These are phyloP conservation scores for Chlorella vulgaris DNA, from an alignment of 139 green algal species.

Conservation along the genomic window DNA sequence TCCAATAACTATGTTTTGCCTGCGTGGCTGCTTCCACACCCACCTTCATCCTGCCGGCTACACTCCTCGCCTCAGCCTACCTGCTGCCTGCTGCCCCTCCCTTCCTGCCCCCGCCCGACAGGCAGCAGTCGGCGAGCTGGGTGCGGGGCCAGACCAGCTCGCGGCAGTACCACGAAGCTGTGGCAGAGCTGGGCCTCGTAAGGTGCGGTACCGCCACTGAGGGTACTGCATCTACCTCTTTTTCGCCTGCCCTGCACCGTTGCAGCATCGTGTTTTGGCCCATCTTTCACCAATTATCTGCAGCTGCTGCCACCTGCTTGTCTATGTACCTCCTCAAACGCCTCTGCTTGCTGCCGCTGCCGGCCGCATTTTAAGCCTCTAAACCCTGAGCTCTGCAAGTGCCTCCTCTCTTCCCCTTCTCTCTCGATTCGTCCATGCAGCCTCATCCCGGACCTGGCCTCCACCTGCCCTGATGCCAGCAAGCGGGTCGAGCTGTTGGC, in stretches of 20 bases:
- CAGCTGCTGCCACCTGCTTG: not conserved
- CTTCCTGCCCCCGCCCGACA: too few relatives aligned
- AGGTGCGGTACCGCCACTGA: not conserved
- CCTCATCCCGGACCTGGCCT: constrained; percentile 70
- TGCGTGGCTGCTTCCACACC: too few relatives aligned
- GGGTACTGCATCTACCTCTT: not conserved
- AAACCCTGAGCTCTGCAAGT: not conserved
- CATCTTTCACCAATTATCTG: too few relatives aligned
- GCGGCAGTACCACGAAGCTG: constrained; percentile 50
- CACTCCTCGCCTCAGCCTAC: too few relatives aligned
- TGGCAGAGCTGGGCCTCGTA: constrained; percentile 59
- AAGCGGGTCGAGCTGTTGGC: constrained; percentile 62
- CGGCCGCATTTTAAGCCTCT: not conserved
- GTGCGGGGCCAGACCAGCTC: constrained; percentile 48
- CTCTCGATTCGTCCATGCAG: not conserved
- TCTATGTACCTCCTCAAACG: not conserved
- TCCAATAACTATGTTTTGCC: too few relatives aligned
- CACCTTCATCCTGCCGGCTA: too few relatives aligned
- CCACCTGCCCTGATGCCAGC: constrained; percentile 61
- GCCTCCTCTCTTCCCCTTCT: constrained; percentile 1
- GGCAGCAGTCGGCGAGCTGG: constrained; percentile 47
- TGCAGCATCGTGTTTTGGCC: too few relatives aligned
- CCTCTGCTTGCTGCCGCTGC: not conserved
- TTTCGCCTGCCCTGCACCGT: too few relatives aligned
- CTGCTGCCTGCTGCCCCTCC: too few relatives aligned